Conservation (phyloP, 1,284 basidiomycete genomes). For the Cryptococcus depauperatus region DNA sequence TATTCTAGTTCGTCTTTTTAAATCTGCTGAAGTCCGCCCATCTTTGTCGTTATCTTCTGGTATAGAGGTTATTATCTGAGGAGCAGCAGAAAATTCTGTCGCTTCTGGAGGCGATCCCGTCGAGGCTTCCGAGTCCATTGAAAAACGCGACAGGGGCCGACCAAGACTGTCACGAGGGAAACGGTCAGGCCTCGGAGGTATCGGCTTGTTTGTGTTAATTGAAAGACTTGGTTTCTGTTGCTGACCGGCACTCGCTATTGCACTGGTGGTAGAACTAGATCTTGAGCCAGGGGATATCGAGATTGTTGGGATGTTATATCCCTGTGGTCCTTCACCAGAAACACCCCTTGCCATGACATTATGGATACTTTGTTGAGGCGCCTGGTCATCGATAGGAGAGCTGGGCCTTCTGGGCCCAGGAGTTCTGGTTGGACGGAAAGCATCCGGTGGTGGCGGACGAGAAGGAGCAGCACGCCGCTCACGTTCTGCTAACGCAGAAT, state of each 20-base stretch:
- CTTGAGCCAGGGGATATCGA: conserved; percentile 4
- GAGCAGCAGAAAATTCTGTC: too few relatives aligned
- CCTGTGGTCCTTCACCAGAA: background rate
- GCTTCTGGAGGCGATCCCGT: background rate
- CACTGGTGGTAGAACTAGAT: conserved; percentile 3
- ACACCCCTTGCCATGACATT: conserved; percentile 3
- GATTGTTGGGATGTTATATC: conserved; percentile 19
- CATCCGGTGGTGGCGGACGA: conserved; percentile 41
- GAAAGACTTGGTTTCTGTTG: conserved; percentile 7
- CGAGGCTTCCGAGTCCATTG: conserved; percentile 31
- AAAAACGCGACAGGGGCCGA: conserved; percentile 31
- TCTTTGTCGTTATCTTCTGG: conserved; percentile 13
- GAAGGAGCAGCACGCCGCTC: conserved; percentile 13
- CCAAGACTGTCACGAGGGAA: conserved; percentile 30
- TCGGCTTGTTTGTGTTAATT: conserved; percentile 13
- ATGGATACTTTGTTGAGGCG: background rate
- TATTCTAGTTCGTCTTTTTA: background rate
- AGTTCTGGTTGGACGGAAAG: conserved; percentile 37
- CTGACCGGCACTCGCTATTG: conserved; percentile 9
- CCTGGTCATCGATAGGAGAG: background rate
- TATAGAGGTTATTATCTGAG: too few relatives aligned
- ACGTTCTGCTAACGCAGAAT: conserved; percentile 28
- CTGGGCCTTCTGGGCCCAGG: conserved; percentile 6
- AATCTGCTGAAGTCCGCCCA: background rate
- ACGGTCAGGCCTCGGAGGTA: conserved; percentile 27